Conservation (phyloP, 345 rosid species). For the Eucalyptus cloeziana region DNA sequence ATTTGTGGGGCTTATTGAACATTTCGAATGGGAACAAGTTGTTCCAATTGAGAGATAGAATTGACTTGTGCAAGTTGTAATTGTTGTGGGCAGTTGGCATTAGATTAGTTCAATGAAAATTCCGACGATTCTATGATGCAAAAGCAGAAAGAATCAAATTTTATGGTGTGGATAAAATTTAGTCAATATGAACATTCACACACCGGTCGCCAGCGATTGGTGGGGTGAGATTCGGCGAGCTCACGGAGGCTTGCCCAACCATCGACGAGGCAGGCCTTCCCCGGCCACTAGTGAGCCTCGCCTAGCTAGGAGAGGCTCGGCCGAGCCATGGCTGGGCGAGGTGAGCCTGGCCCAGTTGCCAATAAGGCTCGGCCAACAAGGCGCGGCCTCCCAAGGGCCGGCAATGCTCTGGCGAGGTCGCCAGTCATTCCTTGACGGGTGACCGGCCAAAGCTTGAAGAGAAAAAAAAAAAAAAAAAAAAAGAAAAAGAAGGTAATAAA, state of each 20-base stretch:
- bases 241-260: rapidly evolving
- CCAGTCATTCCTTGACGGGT: rapidly evolving
- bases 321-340: rapidly evolving
- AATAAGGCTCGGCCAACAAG: rapidly evolving
- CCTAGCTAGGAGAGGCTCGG: too few species aligned
- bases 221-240: rapidly evolving
- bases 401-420: rapidly evolving
- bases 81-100: neutral
- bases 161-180: too few species aligned
- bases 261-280: rapidly evolving
- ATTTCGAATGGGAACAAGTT: neutral
- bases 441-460: too few species aligned
- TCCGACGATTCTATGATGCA: rapidly evolving
- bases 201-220: rapidly evolving
- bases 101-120: neutral
- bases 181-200: neutral
- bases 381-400: rapidly evolving
- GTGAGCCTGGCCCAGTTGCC: rapidly evolving
- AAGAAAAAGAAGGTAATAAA: too few species aligned
- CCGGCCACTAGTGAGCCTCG: rapidly evolving
- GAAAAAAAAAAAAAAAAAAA: too few species aligned
- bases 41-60: neutral
- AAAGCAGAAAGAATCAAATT: neutral
- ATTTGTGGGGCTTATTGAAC: neutral
- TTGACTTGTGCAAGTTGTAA: neutral